Evolutionary conservation across 2,329 filamentous ascomycete genomes (phyloP), one percentile per base, ranked within the genome.

Genomic region (Zopfia rhizophila): DNA sequence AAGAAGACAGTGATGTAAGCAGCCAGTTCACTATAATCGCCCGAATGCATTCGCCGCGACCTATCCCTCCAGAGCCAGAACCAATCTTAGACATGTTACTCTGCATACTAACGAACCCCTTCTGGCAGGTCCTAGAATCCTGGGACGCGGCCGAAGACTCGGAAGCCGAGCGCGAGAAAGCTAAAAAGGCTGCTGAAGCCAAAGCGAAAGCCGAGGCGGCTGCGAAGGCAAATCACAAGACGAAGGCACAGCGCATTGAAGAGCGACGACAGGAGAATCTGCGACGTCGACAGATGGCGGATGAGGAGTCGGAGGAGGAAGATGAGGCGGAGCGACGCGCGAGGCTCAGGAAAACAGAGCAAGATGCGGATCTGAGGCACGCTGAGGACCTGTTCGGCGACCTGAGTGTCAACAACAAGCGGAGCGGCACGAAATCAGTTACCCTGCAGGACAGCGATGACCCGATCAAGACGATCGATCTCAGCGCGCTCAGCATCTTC

Each of bases 61-160:
- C 33, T 30, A 38, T 41, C 21, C 31, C 40, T 23, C 38, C 37
- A 21, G n/a, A 12, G n/a, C n/a, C 39, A n/a, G 49, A 55, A 37
- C 48, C 31, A n/a, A n/a, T n/a, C n/a, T n/a, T n/a, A n/a, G n/a
- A n/a, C n/a, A 53, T 36, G 44, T 43, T 22, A 42, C 27, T 40
- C 25, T 21, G 25, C 27, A 27, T 51, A 48, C 61, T 70, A 50
- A 69, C 59, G 13, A 8, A 25, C 40, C 48, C 27, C 41, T 12
- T 33, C 22, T 30, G 22, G 46, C 56, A 96, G 88, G 90, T 97
- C 45, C 84, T 97, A 67, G 94, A 99, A 50, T 93, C 90, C 23
- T 99, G 94, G 94, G 92, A 97, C 66, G 93, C 90, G 47, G 92
- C 90, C 60, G 94, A 97, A 68, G 94, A 99, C 77, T 96, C 91